Evolutionary conservation across 306 rosid species (phyloP), one percentile per base, ranked within the genome.

Genomic region (Albizia julibrissin): DNA sequence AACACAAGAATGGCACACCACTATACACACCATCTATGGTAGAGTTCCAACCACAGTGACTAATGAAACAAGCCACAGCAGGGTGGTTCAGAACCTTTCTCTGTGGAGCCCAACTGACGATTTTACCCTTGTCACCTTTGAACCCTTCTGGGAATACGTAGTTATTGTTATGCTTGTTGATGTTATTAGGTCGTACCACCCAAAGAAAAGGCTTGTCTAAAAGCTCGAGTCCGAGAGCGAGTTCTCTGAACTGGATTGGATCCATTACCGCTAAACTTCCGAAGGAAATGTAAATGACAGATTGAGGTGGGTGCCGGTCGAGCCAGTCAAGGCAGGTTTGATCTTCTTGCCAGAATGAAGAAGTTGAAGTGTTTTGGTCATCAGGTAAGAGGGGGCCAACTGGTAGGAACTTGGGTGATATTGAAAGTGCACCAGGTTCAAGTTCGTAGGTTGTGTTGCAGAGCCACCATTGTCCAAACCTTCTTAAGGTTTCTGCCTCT

Each of bases 41-140:
- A 27, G 69, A 64, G 29, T 64, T 64, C 69, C 69, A 64, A 27
- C 69, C 69, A 29, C 69, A 64, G 29, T 64, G 69, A 15, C 69
- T 64, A 64, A 64, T 18, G 8, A 64, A 29, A 64, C 69, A 64
- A 64, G 69, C 69, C 34, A 64, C 34, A 18, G 40, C 6, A 29
- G 69, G 40, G 21, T 64, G 69, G n/a, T 14, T 29, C 4, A 64
- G 34, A 5, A 64, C 69, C 69, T 64, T 29, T 11, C 21, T 64
- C 11, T 64, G 69, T 15, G 69, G 69, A 14, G 69, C n/a, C 69
- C 69, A 64, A 64, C 5, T 31, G 21, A 64, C n/a, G 1, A 64
- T 64, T 64, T 64, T 64, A 15, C 69, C 40, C 21, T 64, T 64
- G 2, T 15, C 18, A 14, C 69, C 69, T 15, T 29, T 29, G 3